Evolutionary conservation across 2,329 filamentous ascomycete genomes (phyloP), one percentile per base, ranked within the genome.

Genomic region (Colletotrichum spinosum): DNA sequence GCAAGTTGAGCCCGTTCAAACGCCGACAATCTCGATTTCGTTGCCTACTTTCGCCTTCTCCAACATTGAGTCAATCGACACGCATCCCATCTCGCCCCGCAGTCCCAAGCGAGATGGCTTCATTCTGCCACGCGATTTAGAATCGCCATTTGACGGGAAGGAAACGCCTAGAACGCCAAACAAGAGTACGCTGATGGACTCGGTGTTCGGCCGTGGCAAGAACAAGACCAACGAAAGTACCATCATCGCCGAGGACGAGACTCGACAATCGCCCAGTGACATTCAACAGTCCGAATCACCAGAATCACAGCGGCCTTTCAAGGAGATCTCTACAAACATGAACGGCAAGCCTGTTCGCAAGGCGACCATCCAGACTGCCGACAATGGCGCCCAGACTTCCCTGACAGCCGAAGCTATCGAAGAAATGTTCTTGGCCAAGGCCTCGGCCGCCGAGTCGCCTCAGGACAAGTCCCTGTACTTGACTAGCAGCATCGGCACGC

Each of bases 361-460:
- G 71, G 71, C 69, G 25, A 56, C 74, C 25, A 67, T 79, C 45
- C 76, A 79, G 59, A 90, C 84, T 67, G 80, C 83, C 17, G 93
- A 97, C 71, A 90, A 91, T 69, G 87, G 90, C 57, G 91, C 92
- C 12, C 95, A 97, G 78, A 97, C 94, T 33, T 84, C 90, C 44
- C 82, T 97, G 37, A 97, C 93, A n/a, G 87, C 92, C 0, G 87
- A 91, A 54, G 89, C 91, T 60, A 93, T 97, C 68, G 94, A 97
- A 70, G 86, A 88, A 60, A 84, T 97, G 72, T 79, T 97, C 60
- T 85, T 86, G 69, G 83, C 84, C 58, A 88, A 87, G 70, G 66
- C 67, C 44, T 72, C 72, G 33, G 61, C 72, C 35, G 72, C 73
- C 38, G 74, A 72, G 34, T 67, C 70, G 35, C 71, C 70, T 11